Evolutionary conservation across 441 rosid species (phyloP).

Genomic region (Raphanus hybrid): DNA sequence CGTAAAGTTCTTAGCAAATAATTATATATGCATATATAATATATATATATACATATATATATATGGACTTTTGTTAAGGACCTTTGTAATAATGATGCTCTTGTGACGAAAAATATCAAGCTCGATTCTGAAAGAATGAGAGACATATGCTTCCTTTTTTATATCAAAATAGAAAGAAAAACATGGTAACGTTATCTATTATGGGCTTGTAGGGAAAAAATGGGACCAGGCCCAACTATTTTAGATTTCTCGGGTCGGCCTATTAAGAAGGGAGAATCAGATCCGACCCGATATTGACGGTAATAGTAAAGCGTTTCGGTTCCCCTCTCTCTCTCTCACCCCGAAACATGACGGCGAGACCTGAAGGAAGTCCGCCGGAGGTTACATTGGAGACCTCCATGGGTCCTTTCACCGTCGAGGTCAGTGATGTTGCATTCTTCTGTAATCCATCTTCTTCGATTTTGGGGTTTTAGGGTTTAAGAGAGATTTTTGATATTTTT

Average conservation of each 20-base stretch:
- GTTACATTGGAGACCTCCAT: conserved; percentile 94
- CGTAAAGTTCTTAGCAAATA: too few relatives aligned
- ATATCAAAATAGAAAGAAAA: too few relatives aligned
- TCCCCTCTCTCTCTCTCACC: neutral
- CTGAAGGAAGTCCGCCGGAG: conserved; percentile 90
- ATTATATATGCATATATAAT: too few relatives aligned
- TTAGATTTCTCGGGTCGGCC: neutral
- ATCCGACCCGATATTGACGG: neutral
- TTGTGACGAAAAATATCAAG: too few relatives aligned
- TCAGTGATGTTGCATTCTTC: neutral
- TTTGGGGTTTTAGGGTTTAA: conserved; percentile 7
- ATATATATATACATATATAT: too few relatives aligned
- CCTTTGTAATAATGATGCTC: too few relatives aligned
- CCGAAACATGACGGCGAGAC: conserved; percentile 69
- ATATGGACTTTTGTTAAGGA: too few relatives aligned
- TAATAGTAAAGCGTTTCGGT: neutral
- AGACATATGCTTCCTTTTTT: too few relatives aligned
- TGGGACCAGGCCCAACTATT: neutral
- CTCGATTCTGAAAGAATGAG: too few relatives aligned
- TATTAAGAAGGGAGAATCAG: neutral
- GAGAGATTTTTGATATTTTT: conserved; percentile 10
- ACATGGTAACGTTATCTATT: too few relatives aligned
- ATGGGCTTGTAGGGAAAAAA: neutral
- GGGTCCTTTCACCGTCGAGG: conserved; percentile 95
- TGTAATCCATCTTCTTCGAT: conserved; percentile 4